These are phyloP conservation scores for Byssochlamys sp. DNA, from an alignment of 2,329 filamentous ascomycete genomes.

Conservation along the genomic window DNA sequence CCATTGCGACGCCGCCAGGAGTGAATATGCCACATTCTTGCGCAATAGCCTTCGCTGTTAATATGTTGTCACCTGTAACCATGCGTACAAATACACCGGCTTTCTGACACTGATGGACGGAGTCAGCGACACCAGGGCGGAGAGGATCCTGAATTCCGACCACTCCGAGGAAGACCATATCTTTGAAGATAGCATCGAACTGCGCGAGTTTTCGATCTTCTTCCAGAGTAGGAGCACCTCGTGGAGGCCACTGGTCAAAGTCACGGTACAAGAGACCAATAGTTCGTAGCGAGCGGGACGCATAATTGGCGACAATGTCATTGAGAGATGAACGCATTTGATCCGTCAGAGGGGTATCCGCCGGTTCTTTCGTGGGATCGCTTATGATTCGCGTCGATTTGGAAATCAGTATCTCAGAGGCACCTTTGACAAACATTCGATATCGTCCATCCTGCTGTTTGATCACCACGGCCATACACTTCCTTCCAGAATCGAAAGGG, in stretches of 20 bases:
- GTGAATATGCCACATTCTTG: constrained; percentile 68
- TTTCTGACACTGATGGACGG: constrained; percentile 61
- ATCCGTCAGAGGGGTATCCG: constrained; percentile 44
- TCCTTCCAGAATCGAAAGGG: constrained; percentile 55
- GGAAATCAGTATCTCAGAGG: constrained; percentile 41
- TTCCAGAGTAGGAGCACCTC: constrained; percentile 45
- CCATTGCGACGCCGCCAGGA: constrained; percentile 60
- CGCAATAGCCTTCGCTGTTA: constrained; percentile 70
- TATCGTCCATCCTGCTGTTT: constrained; percentile 47
- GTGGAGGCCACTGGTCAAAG: constrained; percentile 75
- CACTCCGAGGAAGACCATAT: constrained; percentile 60
- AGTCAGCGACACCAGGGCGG: constrained; percentile 62
- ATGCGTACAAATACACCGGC: constrained; percentile 73
- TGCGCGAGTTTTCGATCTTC: constrained; percentile 53
- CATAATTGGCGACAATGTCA: constrained; percentile 65
- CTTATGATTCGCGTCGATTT: constrained; percentile 45
- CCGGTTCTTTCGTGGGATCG: constrained; percentile 51
- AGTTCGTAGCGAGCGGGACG: constrained; percentile 68
- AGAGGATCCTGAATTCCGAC: constrained; percentile 76
- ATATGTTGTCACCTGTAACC: constrained; percentile 75
- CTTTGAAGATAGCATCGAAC: constrained; percentile 57
- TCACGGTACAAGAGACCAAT: constrained; percentile 78
- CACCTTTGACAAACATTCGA: constrained; percentile 48
- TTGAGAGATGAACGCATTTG: constrained; percentile 52
- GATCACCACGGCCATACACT: constrained; percentile 60